Base-by-base conservation (phyloP, 306 rosid genomes). In the Citrullus amarus region DNA sequence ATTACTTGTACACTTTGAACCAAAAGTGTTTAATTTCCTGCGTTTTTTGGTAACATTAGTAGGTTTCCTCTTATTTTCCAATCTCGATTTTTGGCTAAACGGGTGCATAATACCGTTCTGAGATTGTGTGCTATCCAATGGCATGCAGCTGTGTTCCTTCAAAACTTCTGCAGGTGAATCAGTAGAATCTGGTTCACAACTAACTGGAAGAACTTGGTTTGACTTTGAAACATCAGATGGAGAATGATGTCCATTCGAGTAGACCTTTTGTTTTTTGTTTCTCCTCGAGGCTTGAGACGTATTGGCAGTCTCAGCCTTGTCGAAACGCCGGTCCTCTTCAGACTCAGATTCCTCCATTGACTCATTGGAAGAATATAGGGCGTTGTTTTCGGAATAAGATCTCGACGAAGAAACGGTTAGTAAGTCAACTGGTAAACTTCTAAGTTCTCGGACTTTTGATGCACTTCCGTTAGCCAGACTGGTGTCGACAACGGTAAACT, bases 401-500 rank as follows among this genome's bases (percentile, higher is more conserved):
- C 82, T 86, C 50, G 70, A 80, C 15, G 55, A 75, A 81, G 48
- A 62, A 67, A 81, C 44, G 77, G 54, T 82, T 78, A 70, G 82
- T 77, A 59, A 84, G 67, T 78, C 91, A 25, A 80, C 71, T 1
- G 97, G 97, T 68, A 91, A 85, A 87, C 86, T 88, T 88, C 92
- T 83, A 79, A 89, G 77, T 84, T 88, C 97, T 84, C 92, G 90
- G 79, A 91, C 86, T 81, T 82, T 86, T 55, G 18, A 62, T 32
- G 78, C 43, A 54, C 81, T 89, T 75, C 87, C 91, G 67, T 76
- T 38, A 5, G 88, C 87, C 76, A 88, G 79, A 84, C 97, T 95
- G 32, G 98, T 91, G 78, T 95, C 98, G 79, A 92, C 96, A 28
- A 95, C 89, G 30, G 97, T 95, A 79, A 95, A 92, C 80, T 89